Base-by-base conservation (phyloP, 2,329 filamentous ascomycete genomes). In the Zymoseptoria ardabiliae region DNA sequence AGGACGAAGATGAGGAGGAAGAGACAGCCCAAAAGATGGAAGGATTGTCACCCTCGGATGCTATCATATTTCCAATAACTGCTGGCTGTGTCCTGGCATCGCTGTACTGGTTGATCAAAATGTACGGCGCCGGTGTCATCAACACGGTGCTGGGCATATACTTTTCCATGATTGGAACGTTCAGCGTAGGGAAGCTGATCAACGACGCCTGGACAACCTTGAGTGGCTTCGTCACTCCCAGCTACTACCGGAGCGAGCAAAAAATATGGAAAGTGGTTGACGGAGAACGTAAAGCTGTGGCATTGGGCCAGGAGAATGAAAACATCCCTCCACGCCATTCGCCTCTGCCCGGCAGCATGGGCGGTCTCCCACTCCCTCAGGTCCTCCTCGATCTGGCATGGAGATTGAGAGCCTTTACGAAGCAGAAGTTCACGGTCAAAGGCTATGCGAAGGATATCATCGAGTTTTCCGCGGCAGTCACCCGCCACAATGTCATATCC, bases 71-170 rank as follows among this genome's bases (percentile, higher is more conserved):
- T 63, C 94, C 93, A 1, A 66, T 97, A 30, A 78, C 91, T 57
- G 92, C 91, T 5, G 90, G 86, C 1, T 69, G 79, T 9, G 85
- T 87, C 1, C 82, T 97, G 8, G 81, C 85, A 50, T 85, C 85
- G 4, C 79, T 97, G 11, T 97, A 97, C 77, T 87, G 92, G 68
- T 79, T 96, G 61, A 91, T 97, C 71, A 91, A 95, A 72, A 94
- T 88, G 82, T 83, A 97, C 58, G 90, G 96, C 69, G 87, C 91
- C 0, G 80, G 85, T 10, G 78, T 95, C 21, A 76, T 97, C 68
- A 97, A 93, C 77, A 89, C 87, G 74, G 82, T 95, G 48, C 77
- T 97, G 21, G 87, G 89, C 48, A 85, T 82, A 69, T 97, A 97
- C 77, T 92, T 96, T 75, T 89, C 89, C 2, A 74, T 84, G 59